phyloP scores from a whole-genome alignment of 805 yeast genomes.

The Ogataea wickerhamii region DNA sequence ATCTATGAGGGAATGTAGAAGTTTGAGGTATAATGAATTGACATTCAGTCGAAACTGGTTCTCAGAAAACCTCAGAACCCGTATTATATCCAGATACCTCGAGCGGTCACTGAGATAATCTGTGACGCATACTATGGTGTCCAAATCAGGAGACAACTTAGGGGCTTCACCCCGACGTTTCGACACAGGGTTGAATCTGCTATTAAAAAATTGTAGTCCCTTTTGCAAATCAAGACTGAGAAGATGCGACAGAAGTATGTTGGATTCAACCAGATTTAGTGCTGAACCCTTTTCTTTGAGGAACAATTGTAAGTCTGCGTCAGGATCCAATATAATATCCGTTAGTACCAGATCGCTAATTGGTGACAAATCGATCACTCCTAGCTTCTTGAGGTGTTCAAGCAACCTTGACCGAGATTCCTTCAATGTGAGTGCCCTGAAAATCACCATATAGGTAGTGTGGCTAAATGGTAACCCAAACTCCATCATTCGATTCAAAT shows the following conservation, averaged over 20 bases:
- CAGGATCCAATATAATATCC: slow-evolving; percentile 4
- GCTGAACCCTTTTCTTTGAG: slow-evolving; percentile 1
- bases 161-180: background rate
- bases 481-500: slow-evolving; percentile 1
- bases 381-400: background rate
- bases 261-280: slow-evolving; percentile 2
- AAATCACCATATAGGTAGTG: slow-evolving; percentile 11
- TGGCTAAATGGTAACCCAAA: slow-evolving; percentile 7
- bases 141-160: slow-evolving; percentile 1
- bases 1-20: slow-evolving; percentile 3
- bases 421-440: slow-evolving; percentile 4
- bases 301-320: slow-evolving; percentile 1
- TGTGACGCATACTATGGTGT: slow-evolving; percentile 4
- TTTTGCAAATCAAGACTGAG: slow-evolving; percentile 3
- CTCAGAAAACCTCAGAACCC: slow-evolving; percentile 7
- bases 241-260: slow-evolving; percentile 8
- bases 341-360: slow-evolving; percentile 4
- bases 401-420: slow-evolving; percentile 6
- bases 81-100: slow-evolving; percentile 5
- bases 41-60: slow-evolving; percentile 1
- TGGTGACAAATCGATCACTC: slow-evolving; percentile 2
- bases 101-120: slow-evolving; percentile 5
- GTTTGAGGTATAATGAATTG: slow-evolving; percentile 1
- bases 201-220: slow-evolving; percentile 9
- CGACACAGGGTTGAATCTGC: slow-evolving; percentile 1